Evolutionary conservation across 306 rosid genomes (phyloP), one percentile per base, ranked within the genome.

Genomic region (Cucumis melo): DNA sequence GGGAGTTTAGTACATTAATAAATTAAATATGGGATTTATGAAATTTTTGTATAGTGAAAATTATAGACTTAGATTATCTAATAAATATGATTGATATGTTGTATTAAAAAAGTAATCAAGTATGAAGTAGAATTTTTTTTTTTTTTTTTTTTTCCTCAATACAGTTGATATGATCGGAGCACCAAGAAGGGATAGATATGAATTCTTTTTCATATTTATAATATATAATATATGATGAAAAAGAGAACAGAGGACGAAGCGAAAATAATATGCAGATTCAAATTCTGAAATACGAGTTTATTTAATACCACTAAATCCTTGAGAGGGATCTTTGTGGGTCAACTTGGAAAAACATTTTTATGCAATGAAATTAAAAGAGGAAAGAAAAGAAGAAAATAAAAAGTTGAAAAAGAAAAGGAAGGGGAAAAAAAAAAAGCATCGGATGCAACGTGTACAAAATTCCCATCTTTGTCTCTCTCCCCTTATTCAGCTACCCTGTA

Each of bases 371-470:
- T 65, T n/a, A 65, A 65, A 32, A 63, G 5, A 3, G 10, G 23
- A 7, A 10, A 66, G 12, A n/a, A 9, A 10, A 65, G n/a, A 15
- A 10, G 0, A 51, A 16, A 1, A 20, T 2, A 5, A 39, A n/a
- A 66, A 38, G 51, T n/a, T 10, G 53, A 39, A 19, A 1, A 21
- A 10, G 41, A 6, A 6, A 7, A 38, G 0, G 39, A 36, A 13
- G 16, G 4, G n/a, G n/a, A n/a, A 17, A 0, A 39, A n/a, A 65
- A 1, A 2, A 2, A 68, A 20, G 74, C 36, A 68, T 44, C 56
- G 21, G 74, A 68, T 68, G 74, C 74, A 41, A 68, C 56, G 74
- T 68, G 74, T 68, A 42, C 56, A 42, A 68, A 41, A 21, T 42
- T 68, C 74, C 20, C 12, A 39, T 65, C 27, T 64, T 9, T 11